Base-by-base conservation (phyloP, 495 filamentous ascomycete species). In the Clohesyomyces aquaticus region DNA sequence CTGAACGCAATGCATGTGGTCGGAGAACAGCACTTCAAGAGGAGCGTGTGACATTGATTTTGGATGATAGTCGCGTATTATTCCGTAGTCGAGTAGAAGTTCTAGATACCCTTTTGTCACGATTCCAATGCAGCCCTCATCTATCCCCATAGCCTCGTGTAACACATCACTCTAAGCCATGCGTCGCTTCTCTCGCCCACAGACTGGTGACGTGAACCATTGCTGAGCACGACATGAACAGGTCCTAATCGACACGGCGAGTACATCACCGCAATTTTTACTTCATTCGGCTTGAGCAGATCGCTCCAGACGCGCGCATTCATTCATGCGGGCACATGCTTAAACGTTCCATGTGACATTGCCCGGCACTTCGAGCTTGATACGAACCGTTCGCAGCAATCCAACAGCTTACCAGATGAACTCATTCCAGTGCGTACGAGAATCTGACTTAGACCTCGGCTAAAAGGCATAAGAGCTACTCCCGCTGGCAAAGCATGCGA, bases 41-140 rank as follows among this genome's bases (percentile, higher is more conserved):
- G 18, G 28, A 38, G 28, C 19, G 46, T 12, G 9, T 9, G 26
- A 35, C 26, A 6, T 52, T 25, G 52, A 16, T 18, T 23, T 19
- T 58, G 42, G 23, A 43, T 18, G 28, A 23, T 4, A 16, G 25
- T 52, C 25, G 23, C 21, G 53, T 22, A 10, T 56, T 35, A 4
- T n/a, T n/a, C n/a, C 19, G 4, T n/a, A 47, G 43, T 47, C 21
- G 43, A 41, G 28, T 41, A 41, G 35, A 9, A 18, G 59, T 55
- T 19, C 22, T 38, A 61, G 59, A 61, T 61, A 61, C 49, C 49
- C 59, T 47, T 51, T 43, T 46, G 35, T 23, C 48, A 1, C 12
- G 2, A 2, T 6, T 32, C 16, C 14, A 53, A 28, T 19, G 23
- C 28, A 29, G 21, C 27, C 8, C 46, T 54, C 59, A 61, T 61